Evolutionary conservation across 2,329 filamentous ascomycete species (phyloP).

Genomic region (Camptophora hylomeconis): DNA sequence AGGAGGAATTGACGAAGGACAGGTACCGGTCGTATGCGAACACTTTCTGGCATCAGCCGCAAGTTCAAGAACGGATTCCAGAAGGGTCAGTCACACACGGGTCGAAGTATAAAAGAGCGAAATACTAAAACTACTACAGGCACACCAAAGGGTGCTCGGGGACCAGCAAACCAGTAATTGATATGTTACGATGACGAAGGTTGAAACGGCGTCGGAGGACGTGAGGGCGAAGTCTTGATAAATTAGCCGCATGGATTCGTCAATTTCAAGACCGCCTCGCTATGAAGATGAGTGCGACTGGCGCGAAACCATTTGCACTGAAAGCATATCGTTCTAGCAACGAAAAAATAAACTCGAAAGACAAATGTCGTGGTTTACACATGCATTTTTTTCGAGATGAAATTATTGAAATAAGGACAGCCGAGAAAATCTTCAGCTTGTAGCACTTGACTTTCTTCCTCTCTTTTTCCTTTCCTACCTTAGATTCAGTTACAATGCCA

Average conservation of each 20-base stretch:
- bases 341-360: background rate
- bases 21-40: constrained; percentile 88
- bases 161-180: constrained; percentile 37
- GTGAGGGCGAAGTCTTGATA: background rate
- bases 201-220: constrained; percentile 1
- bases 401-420: background rate
- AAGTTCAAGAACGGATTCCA: constrained; percentile 98
- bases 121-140: constrained; percentile 17
- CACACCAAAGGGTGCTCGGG: constrained; percentile 65
- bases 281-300: background rate
- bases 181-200: constrained; percentile 4
- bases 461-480: background rate
- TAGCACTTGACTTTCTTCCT: too few species aligned
- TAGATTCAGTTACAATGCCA: constrained; percentile 22
- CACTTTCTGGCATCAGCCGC: constrained; percentile 83
- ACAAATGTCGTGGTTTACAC: too few species aligned
- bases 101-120: background rate
- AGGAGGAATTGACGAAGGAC: background rate
- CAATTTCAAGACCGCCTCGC: background rate
- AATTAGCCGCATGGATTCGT: too few species aligned
- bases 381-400: constrained; percentile 1
- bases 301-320: constrained; percentile 1
- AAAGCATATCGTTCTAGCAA: constrained; percentile 1
- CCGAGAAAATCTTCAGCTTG: constrained; percentile 1
- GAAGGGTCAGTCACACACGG: constrained; percentile 42